A percentile compares a stretch with the other conserved stretches of the same genome.
phyloP scores from a whole-genome alignment of 768 basidiomycete species.

The Termitomyces sp. region DNA sequence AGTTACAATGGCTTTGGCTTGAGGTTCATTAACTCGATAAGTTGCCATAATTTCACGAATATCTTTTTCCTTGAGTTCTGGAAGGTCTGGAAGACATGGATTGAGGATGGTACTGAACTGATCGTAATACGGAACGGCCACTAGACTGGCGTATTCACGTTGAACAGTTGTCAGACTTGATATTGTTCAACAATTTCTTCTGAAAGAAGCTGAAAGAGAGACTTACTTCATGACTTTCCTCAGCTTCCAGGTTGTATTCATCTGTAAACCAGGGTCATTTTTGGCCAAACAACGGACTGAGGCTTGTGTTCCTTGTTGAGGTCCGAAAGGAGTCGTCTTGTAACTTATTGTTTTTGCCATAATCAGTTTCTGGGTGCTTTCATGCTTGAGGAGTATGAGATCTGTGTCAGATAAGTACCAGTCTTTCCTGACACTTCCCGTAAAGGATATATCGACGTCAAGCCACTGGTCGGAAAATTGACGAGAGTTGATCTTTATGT shows the following conservation, averaged over 20 bases:
- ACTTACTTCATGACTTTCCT: constrained; percentile 79
- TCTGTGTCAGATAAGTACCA: constrained; percentile 82
- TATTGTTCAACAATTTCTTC: constrained; percentile 1
- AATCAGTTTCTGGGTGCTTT: constrained; percentile 43
- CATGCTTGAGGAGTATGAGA: constrained; percentile 70
- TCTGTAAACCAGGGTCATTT: constrained; percentile 55
- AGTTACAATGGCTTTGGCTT: constrained; percentile 82
- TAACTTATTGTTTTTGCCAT: constrained; percentile 60
- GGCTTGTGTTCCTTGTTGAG: constrained; percentile 50
- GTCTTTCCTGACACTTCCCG: constrained; percentile 53
- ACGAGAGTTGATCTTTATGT: constrained; percentile 62
- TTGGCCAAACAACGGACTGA: constrained; percentile 51
- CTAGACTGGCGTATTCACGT: constrained; percentile 87
- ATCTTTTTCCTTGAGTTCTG: constrained; percentile 41
- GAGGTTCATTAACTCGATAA: constrained; percentile 86
- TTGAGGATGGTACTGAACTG: constrained; percentile 63
- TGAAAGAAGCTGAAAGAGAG: neutral
- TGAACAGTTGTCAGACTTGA: constrained; percentile 82
- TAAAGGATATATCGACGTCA: constrained; percentile 67
- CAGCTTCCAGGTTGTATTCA: constrained; percentile 65
- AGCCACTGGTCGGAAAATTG: constrained; percentile 77
- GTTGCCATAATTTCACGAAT: constrained; percentile 60
- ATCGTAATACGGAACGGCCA: constrained; percentile 80
- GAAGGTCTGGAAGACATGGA: constrained; percentile 49
- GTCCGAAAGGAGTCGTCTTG: constrained; percentile 30